Evolutionary conservation across 2,329 filamentous ascomycete species (phyloP).

Genomic region (Botrytis paeoniae): DNA sequence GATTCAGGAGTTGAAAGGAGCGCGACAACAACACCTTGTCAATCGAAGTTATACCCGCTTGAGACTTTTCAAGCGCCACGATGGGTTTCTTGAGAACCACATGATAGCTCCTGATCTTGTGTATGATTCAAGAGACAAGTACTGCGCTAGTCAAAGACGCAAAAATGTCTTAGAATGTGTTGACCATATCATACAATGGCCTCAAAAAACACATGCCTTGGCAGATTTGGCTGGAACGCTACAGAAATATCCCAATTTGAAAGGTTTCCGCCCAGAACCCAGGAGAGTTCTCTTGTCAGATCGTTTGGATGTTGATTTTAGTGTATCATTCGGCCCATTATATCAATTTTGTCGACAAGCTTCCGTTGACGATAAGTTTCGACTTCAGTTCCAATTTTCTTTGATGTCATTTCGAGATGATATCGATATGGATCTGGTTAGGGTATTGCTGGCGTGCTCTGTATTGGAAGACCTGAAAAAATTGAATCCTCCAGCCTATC

Average conservation of each 20-base stretch:
- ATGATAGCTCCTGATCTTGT: neutral
- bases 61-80: neutral
- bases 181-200: slow-evolving; percentile 31
- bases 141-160: slow-evolving; percentile 7
- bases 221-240: slow-evolving; percentile 35
- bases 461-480: slow-evolving; percentile 42
- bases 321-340: slow-evolving; percentile 45
- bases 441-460: slow-evolving; percentile 46
- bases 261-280: slow-evolving; percentile 39
- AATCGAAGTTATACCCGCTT: slow-evolving; percentile 22
- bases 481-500: slow-evolving; percentile 40
- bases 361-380: slow-evolving; percentile 33
- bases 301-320: slow-evolving; percentile 40
- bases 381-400: slow-evolving; percentile 47
- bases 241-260: slow-evolving; percentile 39
- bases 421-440: slow-evolving; percentile 43
- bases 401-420: slow-evolving; percentile 43
- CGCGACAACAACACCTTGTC: slow-evolving; percentile 19
- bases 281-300: slow-evolving; percentile 41
- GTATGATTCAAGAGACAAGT: slow-evolving; percentile 26
- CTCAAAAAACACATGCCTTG: slow-evolving; percentile 30
- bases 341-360: slow-evolving; percentile 40
- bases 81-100: neutral
- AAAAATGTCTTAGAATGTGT: slow-evolving; percentile 32
- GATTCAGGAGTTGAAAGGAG: neutral